Base-by-base conservation (phyloP, 257 asterid species). In the Vinca minor region DNA sequence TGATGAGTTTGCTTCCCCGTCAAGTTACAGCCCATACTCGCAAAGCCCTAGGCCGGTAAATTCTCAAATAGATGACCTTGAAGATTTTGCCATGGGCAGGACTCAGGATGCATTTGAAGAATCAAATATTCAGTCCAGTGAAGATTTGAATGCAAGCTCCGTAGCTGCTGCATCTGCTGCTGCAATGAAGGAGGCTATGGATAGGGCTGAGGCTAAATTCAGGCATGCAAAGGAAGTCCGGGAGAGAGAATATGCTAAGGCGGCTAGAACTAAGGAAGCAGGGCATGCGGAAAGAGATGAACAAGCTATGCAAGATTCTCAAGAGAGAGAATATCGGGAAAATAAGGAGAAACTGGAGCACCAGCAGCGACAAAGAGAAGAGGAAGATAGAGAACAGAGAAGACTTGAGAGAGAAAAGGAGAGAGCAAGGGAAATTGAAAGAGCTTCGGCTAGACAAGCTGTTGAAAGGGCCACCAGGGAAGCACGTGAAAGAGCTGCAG, bases 161-260 rank as follows among this genome's bases (percentile, higher is more conserved):
- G 83, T 83, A 38, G 96, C 98, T 47, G 96, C 89, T 73, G 97
- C 88, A 66, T 89, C 98, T 67, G 95, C 96, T 49, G 99, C 97
- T 73, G 97, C 96, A 60, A 94, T 94, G 99, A 94, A 90, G 81
- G 96, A 94, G 70, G 99, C 99, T 63, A 90, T 94, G 96, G 97
- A 87, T 77, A 94, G 80, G 75, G 99, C 99, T 53, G 93, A 90
- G 82, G 97, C 95, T 52, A 94, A 94, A 76, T 94, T 94, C 67
- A 86, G 86, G 74, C 94, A 87, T 66, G 99, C 97, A 54, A 94
- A 87, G 84, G 99, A 90, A 78, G 94, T 87, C 28, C 95, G 96
- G 20, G 99, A 87, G 74, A 87, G 95, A 81, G 97, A 90, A 74
- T 58, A 74, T 72, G 88, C 89, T 50, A 94, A 87, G 81, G 94